A percentile compares a stretch with the other conserved stretches of the same genome.
phyloP scores from a whole-genome alignment of 495 filamentous ascomycete genomes.

The Neurospora sp. region DNA sequence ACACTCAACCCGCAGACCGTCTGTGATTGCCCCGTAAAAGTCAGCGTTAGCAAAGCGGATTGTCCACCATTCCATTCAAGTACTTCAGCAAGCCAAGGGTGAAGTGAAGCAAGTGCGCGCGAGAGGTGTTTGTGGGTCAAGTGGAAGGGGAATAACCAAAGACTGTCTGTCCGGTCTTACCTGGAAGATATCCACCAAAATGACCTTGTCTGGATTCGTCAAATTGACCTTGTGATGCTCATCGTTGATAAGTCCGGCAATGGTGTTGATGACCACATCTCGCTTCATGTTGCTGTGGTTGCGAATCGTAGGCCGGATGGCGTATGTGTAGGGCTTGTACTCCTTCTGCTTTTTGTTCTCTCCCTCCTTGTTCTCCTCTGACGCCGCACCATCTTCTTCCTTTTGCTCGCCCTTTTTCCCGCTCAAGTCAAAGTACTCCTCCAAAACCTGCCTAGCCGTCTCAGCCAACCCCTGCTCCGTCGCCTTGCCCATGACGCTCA shows the following conservation, averaged over 20 bases:
- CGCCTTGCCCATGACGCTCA: constrained; percentile 66
- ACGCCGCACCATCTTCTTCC: background rate
- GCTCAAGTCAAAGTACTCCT: constrained; percentile 56
- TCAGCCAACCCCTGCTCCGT: constrained; percentile 64
- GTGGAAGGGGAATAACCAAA: background rate
- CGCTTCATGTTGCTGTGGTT: constrained; percentile 68
- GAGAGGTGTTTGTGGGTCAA: background rate
- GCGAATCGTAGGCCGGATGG: constrained; percentile 76
- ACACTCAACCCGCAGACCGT: constrained; percentile 37
- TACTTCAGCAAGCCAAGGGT: background rate
- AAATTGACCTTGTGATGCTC: constrained; percentile 74
- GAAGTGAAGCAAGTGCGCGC: background rate
- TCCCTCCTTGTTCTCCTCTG: constrained; percentile 29
- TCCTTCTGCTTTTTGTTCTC: constrained; percentile 26
- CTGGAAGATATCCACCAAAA: constrained; percentile 83
- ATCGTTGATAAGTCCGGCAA: constrained; percentile 48
- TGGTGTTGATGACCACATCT: constrained; percentile 63
- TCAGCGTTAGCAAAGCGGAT: background rate
- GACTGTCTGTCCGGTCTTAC: constrained; percentile 35
- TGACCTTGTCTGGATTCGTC: constrained; percentile 67
- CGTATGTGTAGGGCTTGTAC: constrained; percentile 40
- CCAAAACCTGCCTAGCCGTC: constrained; percentile 59
- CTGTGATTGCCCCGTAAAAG: constrained; percentile 10
- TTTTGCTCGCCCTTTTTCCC: constrained; percentile 7
- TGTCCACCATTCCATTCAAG: background rate